Evolutionary conservation across 805 yeast genomes (phyloP).

Genomic region (Candida chilensis): DNA sequence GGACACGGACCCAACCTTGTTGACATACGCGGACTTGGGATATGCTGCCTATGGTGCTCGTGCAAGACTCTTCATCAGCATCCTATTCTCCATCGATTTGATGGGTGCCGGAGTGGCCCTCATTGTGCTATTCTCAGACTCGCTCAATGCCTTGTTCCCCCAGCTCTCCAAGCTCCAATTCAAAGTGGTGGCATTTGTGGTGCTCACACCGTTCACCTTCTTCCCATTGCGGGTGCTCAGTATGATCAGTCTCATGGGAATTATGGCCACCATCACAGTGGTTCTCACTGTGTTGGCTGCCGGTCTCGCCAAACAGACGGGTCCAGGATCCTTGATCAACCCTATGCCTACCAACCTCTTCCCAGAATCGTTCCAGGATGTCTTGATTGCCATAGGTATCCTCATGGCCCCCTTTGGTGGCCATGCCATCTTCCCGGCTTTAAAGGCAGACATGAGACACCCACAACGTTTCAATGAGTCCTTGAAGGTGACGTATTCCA

Average conservation of each 20-base stretch:
- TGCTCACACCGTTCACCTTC: constrained; percentile 75
- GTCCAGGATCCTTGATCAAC: constrained; percentile 69
- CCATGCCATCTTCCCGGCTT: constrained; percentile 71
- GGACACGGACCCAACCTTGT: constrained; percentile 71
- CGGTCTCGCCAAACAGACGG: constrained; percentile 48
- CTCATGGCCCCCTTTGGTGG: constrained; percentile 82
- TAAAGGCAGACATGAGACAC: constrained; percentile 63
- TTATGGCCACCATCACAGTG: constrained; percentile 58
- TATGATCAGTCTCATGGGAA: constrained; percentile 61
- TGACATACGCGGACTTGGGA: constrained; percentile 86
- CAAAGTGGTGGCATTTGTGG: constrained; percentile 59
- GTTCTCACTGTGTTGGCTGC: constrained; percentile 48
- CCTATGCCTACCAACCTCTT: constrained; percentile 60
- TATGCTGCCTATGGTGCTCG: constrained; percentile 74
- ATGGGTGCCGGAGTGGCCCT: constrained; percentile 77
- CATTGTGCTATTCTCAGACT: constrained; percentile 78
- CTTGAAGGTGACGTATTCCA: constrained; percentile 46
- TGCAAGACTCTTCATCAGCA: constrained; percentile 67
- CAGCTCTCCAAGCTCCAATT: constrained; percentile 40
- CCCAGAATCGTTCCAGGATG: constrained; percentile 45
- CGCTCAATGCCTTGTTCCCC: constrained; percentile 63
- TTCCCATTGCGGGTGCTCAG: constrained; percentile 70
- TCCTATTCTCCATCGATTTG: constrained; percentile 68
- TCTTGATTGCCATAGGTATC: constrained; percentile 56
- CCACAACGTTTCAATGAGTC: constrained; percentile 49